Base-by-base conservation (phyloP, 164 flowering plant species). In the Litsea cubeba region DNA sequence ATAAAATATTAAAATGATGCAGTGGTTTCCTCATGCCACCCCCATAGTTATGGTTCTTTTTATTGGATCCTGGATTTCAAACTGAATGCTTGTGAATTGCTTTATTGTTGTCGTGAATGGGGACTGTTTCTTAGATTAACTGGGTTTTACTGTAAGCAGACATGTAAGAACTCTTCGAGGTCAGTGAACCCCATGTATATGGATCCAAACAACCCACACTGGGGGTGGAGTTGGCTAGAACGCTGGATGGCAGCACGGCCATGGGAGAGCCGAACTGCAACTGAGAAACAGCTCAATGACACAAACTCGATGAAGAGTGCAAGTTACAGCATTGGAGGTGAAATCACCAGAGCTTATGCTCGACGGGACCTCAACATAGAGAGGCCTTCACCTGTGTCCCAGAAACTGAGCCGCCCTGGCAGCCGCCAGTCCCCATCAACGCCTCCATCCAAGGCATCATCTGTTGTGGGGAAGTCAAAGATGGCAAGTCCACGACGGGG, bases 201-300 rank as follows among this genome's bases (percentile, higher is more conserved):
- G 84, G 97, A 88, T 81, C 94, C 97, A 69, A 85, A 75, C 79
- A 92, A 94, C 79, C 98, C 98, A 23, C 86, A 80, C n/a, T 94
- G 98, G 98, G 98, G 98, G 18, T 94, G 98, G 98, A 91, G 95
- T 79, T 92, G 98, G 98, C 80, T 94, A 74, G 98, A 94, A 70
- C 76, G 98, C 32, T 92, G 94, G 95, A 92, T 90, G 95, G 93
- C 98, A 32, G 87, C 89, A 58, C 85, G 89, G 18, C 92, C 92
- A 67, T 89, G 90, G 93, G 98, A 91, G 82, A 74, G 79, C 24
- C 82, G 81, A 58, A 80, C 73, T 78, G 57, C 66, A 24, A 65
- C 80, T 14, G 94, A 88, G 14, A 89, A 86, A 82, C 93, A 87
- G 15, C 35, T 62, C 14, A 85, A 87, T 76, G 81, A 80, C 65